phyloP scores from a whole-genome alignment of 169 alveolate species.

The Plasmodium gonderi region DNA sequence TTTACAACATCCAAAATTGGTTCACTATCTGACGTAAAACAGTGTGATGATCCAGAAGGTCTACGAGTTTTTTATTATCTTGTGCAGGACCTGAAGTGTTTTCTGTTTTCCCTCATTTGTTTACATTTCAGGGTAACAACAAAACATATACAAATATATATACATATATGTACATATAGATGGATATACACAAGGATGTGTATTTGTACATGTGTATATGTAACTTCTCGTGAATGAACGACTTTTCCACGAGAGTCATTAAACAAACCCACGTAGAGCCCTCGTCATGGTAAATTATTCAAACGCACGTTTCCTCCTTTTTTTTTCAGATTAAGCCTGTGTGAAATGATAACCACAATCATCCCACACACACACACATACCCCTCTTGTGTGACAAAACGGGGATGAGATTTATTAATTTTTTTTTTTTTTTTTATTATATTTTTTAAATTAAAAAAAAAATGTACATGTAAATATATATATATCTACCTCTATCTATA shows the following conservation, averaged over 20 bases:
- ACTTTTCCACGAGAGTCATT: neutral
- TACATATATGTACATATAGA: neutral
- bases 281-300: neutral
- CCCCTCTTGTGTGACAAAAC: neutral
- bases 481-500: neutral
- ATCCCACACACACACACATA: no score
- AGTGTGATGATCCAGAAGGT: slow-evolving; percentile 95
- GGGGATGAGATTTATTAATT: neutral
- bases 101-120: slow-evolving; percentile 93
- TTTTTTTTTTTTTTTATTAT: neutral
- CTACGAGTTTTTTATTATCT: slow-evolving; percentile 93
- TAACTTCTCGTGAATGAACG: neutral
- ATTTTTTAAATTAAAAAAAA: neutral
- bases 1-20: slow-evolving; percentile 94
- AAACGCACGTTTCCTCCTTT: neutral
- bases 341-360: neutral
- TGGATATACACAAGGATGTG: neutral
- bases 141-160: slow-evolving; percentile 45
- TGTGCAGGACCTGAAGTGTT: slow-evolving; percentile 95
- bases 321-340: slow-evolving; percentile 30
- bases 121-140: slow-evolving; percentile 92
- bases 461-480: neutral
- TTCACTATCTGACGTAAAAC: slow-evolving; percentile 92
- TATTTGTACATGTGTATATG: neutral
- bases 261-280: neutral